phyloP scores from a whole-genome alignment of 2,329 filamentous ascomycete genomes.

The Bipolaris bicolor region DNA sequence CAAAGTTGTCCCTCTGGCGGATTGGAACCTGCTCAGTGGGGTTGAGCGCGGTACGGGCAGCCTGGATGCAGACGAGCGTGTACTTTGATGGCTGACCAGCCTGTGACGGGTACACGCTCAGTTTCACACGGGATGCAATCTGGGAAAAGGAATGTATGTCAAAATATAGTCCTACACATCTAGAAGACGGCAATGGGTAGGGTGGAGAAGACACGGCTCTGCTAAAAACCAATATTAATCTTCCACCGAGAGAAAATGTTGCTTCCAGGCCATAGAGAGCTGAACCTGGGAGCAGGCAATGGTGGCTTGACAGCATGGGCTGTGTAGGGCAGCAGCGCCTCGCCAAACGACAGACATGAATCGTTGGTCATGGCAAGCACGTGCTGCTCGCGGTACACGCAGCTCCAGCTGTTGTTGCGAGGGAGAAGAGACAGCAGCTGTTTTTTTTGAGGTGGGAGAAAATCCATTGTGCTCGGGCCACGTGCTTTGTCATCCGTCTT shows the following conservation, averaged over 20 bases:
- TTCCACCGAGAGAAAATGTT: constrained; percentile 60
- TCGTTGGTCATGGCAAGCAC: constrained; percentile 18
- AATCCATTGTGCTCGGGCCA: constrained; percentile 23
- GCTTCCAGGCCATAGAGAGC: constrained; percentile 54
- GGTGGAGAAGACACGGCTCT: constrained; percentile 61
- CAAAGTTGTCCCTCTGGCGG: neutral
- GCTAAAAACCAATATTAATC: constrained; percentile 59
- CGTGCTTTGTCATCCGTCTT: constrained; percentile 22
- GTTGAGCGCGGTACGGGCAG: neutral
- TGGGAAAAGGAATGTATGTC: constrained; percentile 51
- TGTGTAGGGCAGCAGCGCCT: constrained; percentile 12
- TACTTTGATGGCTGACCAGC: neutral
- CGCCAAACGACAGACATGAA: constrained; percentile 25
- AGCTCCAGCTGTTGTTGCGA: constrained; percentile 17
- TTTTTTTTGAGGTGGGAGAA: constrained; percentile 11
- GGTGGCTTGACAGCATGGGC: constrained; percentile 47
- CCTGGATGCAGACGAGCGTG: neutral
- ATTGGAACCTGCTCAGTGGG: neutral
- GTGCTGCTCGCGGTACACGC: constrained; percentile 7
- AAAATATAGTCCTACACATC: constrained; percentile 56
- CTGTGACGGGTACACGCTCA: neutral
- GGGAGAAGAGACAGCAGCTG: constrained; percentile 8
- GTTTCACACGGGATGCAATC: neutral
- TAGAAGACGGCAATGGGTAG: constrained; percentile 51
- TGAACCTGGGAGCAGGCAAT: constrained; percentile 59